Conservation (phyloP, 2,329 filamentous ascomycete species). For the Fusarium pininemorale region DNA sequence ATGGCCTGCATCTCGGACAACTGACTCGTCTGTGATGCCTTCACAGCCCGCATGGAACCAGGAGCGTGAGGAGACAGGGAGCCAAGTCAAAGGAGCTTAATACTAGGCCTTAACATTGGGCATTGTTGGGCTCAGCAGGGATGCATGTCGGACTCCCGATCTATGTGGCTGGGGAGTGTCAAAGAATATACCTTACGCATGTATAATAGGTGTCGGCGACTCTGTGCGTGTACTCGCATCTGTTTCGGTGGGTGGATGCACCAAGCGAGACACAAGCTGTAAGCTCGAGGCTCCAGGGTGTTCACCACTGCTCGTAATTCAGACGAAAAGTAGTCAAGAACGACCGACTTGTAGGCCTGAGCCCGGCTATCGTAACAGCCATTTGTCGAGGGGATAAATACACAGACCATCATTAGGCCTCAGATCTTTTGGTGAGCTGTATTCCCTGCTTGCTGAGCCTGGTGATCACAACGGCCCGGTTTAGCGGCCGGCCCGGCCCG, state of each 20-base stretch:
- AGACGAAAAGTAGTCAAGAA: constrained; percentile 19
- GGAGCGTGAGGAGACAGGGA: constrained; percentile 25
- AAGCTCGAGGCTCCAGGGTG: constrained; percentile 23
- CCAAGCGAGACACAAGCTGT: constrained; percentile 26
- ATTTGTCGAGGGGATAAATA: constrained; percentile 22
- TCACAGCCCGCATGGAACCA: constrained; percentile 41
- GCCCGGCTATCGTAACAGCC: constrained; percentile 15
- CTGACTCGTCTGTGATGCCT: constrained; percentile 42
- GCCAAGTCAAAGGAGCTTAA: constrained; percentile 4
- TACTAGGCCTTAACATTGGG: constrained; percentile 30
- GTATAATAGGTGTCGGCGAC: constrained; percentile 29
- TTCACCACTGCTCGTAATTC: constrained; percentile 29
- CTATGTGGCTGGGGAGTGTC: constrained; percentile 31
- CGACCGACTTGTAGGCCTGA: constrained; percentile 29
- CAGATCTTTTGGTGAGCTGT: constrained; percentile 3
- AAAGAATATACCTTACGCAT: constrained; percentile 30
- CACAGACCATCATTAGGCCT: constrained; percentile 20
- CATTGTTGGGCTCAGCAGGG: constrained; percentile 40
- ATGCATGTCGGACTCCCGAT: constrained; percentile 29
- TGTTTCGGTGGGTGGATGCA: constrained; percentile 33
- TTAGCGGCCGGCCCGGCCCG: constrained; percentile 40
- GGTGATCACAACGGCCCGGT: constrained; percentile 39
- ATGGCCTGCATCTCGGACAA: constrained; percentile 42
- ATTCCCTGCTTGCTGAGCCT: constrained; percentile 24
- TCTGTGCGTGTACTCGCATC: constrained; percentile 13